Conservation (phyloP, 495 filamentous ascomycete genomes). For the Xylaria flabelliformis region DNA sequence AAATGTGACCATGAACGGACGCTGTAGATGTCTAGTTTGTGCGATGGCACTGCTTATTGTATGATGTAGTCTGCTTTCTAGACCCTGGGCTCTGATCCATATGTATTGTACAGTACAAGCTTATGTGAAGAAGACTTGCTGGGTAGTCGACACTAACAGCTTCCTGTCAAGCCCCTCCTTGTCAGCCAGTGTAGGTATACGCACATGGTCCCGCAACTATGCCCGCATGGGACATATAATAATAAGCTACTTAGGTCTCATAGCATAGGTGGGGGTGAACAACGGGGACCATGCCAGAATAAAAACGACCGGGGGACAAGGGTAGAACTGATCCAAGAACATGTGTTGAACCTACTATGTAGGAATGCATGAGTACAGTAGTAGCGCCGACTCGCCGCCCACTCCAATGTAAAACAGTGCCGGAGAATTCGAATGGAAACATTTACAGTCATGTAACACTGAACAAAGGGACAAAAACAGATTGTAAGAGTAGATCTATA, state of each 20-base stretch:
- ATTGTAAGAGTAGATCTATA: background rate
- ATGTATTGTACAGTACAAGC: slow-evolving; percentile 24
- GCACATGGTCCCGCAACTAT: slow-evolving; percentile 28
- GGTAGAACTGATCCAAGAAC: slow-evolving; percentile 14
- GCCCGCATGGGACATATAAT: slow-evolving; percentile 25
- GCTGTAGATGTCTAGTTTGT: slow-evolving; percentile 17
- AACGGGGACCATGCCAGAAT: slow-evolving; percentile 23
- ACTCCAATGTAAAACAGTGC: slow-evolving; percentile 22
- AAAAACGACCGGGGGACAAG: slow-evolving; percentile 21
- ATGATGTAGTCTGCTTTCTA: slow-evolving; percentile 25
- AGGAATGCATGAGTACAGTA: slow-evolving; percentile 16
- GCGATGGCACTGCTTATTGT: slow-evolving; percentile 26
- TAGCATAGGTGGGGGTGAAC: slow-evolving; percentile 15
- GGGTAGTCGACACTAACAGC: slow-evolving; percentile 6
- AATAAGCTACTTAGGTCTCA: slow-evolving; percentile 21
- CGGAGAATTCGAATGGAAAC: slow-evolving; percentile 8
- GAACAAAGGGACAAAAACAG: background rate
- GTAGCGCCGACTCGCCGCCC: slow-evolving; percentile 23
- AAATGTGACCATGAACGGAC: slow-evolving; percentile 25
- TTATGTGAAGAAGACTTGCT: slow-evolving; percentile 7
- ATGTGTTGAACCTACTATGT: slow-evolving; percentile 20
- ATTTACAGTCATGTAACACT: slow-evolving; percentile 11
- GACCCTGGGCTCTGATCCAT: slow-evolving; percentile 10
- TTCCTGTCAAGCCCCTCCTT: slow-evolving; percentile 24
- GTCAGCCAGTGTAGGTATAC: slow-evolving; percentile 21